Percentiles rank a stretch among this genome's conserved stretches.
These are phyloP conservation scores for Lathyrus oleraceus DNA, from an alignment of 306 rosid genomes.

Conservation along the genomic window DNA sequence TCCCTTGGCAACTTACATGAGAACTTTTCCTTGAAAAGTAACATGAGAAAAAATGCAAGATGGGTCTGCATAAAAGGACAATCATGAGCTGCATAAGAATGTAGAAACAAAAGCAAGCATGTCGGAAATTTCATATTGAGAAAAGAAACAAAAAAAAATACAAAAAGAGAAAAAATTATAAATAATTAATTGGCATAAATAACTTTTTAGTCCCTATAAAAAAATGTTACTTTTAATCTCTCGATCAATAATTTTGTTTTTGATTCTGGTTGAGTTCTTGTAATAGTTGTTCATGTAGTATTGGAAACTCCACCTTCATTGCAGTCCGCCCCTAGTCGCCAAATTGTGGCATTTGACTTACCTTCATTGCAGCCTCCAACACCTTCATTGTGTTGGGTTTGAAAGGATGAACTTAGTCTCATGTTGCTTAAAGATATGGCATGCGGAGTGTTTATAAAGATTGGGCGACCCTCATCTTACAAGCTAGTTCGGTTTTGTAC, in stretches of 20 bases:
- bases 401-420: no score
- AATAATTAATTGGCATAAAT: neutral
- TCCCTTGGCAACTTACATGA: constrained; percentile 62
- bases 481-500: no score
- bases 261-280: neutral
- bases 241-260: neutral
- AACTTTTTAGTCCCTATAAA: neutral
- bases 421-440: no score
- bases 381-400: no score
- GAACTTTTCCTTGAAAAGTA: constrained; percentile 76
- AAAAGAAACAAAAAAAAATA: constrained; percentile 16
- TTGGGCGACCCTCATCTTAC: no score
- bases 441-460: no score
- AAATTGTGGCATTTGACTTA: no score
- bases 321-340: no score
- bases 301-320: no score
- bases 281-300: neutral
- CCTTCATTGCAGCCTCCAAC: no score
- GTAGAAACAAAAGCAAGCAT: constrained; percentile 24
- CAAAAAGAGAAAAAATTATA: neutral
- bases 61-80: constrained; percentile 60
- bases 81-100: constrained; percentile 33
- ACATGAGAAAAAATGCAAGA: constrained; percentile 73
- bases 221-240: neutral
- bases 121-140: constrained; percentile 24